These are phyloP conservation scores for Wickerhamiella parazyma DNA, from an alignment of 805 yeast species.

Conservation along the genomic window DNA sequence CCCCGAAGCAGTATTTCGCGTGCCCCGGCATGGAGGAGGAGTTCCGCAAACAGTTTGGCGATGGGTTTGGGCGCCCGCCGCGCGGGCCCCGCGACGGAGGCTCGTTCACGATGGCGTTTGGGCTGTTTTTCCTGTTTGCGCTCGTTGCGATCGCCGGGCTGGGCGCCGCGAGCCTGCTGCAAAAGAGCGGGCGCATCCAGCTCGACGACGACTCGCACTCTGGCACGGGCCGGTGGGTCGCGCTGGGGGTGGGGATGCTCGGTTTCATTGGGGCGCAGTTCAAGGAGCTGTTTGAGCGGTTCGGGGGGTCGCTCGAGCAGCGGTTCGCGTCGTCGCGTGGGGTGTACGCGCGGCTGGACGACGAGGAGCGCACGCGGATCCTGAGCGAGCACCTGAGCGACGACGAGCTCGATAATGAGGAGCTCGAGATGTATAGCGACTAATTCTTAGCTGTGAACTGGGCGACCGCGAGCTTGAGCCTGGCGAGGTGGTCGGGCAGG, in stretches of 20 bases:
- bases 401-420: constrained; percentile 13
- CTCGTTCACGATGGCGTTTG: constrained; percentile 26
- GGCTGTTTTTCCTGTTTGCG: constrained; percentile 70
- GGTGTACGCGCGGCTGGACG: constrained; percentile 25
- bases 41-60: constrained; percentile 32
- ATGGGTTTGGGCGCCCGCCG: constrained; percentile 22
- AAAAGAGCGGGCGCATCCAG: constrained; percentile 8
- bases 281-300: constrained; percentile 3
- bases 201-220: constrained; percentile 7
- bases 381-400: constrained; percentile 19
- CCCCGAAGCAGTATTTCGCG: constrained; percentile 34
- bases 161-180: constrained; percentile 17
- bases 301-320: constrained; percentile 5
- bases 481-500: not conserved
- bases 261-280: constrained; percentile 4
- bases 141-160: constrained; percentile 38
- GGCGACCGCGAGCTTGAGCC: constrained; percentile 1
- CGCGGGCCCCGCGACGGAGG: constrained; percentile 27
- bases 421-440: constrained; percentile 4
- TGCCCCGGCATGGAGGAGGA: constrained; percentile 81
- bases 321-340: constrained; percentile 13
- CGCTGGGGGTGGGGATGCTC: not conserved
- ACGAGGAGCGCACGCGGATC: constrained; percentile 24
- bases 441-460: not conserved
- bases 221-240: not conserved